These are phyloP conservation scores for Microsporum ferrugineum DNA, from an alignment of 2,329 filamentous ascomycete genomes.

Conservation along the genomic window DNA sequence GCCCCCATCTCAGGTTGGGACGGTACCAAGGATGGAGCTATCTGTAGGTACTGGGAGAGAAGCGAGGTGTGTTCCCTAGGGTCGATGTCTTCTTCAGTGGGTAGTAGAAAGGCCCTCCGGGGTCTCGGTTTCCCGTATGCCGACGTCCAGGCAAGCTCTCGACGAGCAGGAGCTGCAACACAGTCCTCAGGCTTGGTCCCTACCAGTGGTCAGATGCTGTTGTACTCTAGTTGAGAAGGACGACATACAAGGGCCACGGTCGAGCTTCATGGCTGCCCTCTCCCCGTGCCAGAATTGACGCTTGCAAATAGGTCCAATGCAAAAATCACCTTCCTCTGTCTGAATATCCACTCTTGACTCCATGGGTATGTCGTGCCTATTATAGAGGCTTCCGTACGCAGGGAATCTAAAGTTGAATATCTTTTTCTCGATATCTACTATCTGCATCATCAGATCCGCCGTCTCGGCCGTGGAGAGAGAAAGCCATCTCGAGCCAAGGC, in stretches of 20 bases:
- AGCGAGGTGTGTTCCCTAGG: constrained; percentile 10
- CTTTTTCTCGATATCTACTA: constrained; percentile 13
- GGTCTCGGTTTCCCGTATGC: constrained; percentile 4
- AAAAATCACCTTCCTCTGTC: constrained; percentile 18
- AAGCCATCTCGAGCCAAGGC: constrained; percentile 20
- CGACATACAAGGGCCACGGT: constrained; percentile 33
- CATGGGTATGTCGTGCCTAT: constrained; percentile 10
- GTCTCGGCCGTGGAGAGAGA: constrained; percentile 21
- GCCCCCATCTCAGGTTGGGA: neutral
- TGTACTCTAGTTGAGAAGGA: neutral
- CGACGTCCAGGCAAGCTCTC: constrained; percentile 7
- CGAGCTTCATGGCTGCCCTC: constrained; percentile 15
- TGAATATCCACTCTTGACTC: constrained; percentile 13
- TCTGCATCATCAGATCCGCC: constrained; percentile 19
- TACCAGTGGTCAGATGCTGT: neutral
- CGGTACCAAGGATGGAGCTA: neutral
- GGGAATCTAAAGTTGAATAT: constrained; percentile 22
- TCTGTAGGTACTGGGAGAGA: constrained; percentile 7
- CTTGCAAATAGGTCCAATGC: constrained; percentile 20
- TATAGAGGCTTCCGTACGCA: constrained; percentile 22
- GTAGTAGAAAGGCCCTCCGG: constrained; percentile 10
- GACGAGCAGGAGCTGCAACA: constrained; percentile 7
- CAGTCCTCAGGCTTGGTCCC: constrained; percentile 9
- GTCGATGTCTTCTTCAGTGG: constrained; percentile 8
- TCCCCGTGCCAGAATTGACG: constrained; percentile 24